These are phyloP conservation scores for Bromus sterilis DNA, from an alignment of 176 grass and related monocot genomes.

Conservation along the genomic window DNA sequence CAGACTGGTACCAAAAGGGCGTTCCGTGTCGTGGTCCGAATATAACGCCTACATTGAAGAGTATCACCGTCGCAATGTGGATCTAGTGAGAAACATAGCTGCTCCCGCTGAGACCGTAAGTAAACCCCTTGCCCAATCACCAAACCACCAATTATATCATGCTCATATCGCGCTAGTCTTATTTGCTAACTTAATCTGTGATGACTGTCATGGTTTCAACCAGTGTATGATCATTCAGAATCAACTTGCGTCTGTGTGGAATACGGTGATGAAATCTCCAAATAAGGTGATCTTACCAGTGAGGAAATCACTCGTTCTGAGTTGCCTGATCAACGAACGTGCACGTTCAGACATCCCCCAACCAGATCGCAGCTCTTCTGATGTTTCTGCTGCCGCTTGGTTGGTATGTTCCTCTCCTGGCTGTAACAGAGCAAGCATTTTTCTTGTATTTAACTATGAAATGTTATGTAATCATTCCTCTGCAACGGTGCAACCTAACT, in stretches of 20 bases:
- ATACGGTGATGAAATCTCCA: not conserved
- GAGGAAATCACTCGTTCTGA: not conserved
- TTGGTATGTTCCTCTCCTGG: not conserved
- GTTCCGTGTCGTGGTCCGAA: not conserved
- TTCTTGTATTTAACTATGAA: not conserved
- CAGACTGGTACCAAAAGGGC: not conserved
- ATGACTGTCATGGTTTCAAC: not conserved
- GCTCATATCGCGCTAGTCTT: not conserved
- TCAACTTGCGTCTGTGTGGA: not conserved
- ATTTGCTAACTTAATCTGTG: not conserved
- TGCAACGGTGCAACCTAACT: too few species aligned
- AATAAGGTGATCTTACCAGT: not conserved
- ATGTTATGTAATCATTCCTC: too few species aligned
- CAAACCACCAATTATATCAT: not conserved
- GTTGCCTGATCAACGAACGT: not conserved
- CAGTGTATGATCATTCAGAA: not conserved
- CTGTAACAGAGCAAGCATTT: not conserved
- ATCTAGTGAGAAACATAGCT: not conserved
- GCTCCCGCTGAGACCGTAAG: not conserved
- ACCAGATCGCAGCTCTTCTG: not conserved
- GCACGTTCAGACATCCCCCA: not conserved
- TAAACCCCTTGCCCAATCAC: too few species aligned
- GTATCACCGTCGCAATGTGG: not conserved
- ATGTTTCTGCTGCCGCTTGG: not conserved
- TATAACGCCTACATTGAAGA: not conserved